These are phyloP conservation scores for Colletotrichum euphorbiae DNA, from an alignment of 2,329 filamentous ascomycete species.

Conservation along the genomic window DNA sequence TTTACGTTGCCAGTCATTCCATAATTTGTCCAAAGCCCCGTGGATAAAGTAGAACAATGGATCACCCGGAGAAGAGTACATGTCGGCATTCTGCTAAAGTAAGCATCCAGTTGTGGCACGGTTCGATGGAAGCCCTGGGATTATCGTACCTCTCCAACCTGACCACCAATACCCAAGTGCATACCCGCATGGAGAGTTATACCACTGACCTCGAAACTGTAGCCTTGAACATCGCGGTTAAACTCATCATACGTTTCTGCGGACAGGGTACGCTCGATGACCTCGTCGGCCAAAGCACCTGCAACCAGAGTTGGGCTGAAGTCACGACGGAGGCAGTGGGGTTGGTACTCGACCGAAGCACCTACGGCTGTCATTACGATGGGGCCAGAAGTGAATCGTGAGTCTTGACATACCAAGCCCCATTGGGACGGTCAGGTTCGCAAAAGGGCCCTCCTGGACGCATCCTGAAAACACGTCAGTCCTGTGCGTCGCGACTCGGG, in stretches of 20 bases:
- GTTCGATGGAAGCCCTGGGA: too few relatives aligned
- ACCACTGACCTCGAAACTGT: background rate
- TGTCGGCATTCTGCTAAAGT: background rate
- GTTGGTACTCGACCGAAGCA: background rate
- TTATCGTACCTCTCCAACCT: background rate
- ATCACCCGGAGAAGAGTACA: background rate
- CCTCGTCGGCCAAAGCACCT: background rate
- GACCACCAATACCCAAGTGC: background rate
- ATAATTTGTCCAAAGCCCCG: background rate
- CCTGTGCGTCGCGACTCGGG: background rate
- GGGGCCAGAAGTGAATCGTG: background rate
- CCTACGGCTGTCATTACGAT: background rate
- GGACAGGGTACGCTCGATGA: background rate
- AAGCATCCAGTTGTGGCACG: background rate
- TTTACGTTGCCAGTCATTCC: background rate
- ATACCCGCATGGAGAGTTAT: background rate
- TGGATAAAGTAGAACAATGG: background rate
- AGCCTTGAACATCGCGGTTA: background rate
- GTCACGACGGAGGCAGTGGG: background rate
- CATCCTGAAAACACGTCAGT: background rate
- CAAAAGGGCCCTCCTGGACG: background rate
- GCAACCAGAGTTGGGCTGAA: background rate
- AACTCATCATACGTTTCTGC: conserved; percentile 1
- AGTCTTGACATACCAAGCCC: background rate
- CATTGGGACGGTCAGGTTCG: background rate